Percentiles rank a stretch among this genome's conserved stretches.
Conservation (phyloP, 495 filamentous ascomycete species). For the Cairneyella variabilis region DNA sequence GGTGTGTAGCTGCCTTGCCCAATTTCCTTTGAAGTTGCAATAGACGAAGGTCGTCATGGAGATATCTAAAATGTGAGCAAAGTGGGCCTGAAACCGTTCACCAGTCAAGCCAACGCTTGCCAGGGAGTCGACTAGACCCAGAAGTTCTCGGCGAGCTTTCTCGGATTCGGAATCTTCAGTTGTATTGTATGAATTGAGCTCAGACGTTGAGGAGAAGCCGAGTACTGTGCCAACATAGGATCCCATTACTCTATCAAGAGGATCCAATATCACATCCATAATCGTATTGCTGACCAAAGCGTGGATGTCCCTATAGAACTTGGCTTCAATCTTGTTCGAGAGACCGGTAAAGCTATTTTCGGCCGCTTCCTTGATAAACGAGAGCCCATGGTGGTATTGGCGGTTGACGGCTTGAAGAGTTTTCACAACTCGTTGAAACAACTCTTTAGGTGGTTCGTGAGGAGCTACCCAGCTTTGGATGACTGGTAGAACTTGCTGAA, state of each 20-base stretch:
- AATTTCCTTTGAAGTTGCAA: slow-evolving; percentile 36
- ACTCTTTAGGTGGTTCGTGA: not conserved
- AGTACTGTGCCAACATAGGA: slow-evolving; percentile 52
- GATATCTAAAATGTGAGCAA: slow-evolving; percentile 69
- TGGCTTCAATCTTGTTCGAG: slow-evolving; percentile 37
- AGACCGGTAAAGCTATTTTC: slow-evolving; percentile 19
- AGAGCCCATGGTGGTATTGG: slow-evolving; percentile 46
- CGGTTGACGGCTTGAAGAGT: slow-evolving; percentile 46
- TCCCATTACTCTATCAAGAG: slow-evolving; percentile 50
- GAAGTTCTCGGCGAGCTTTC: slow-evolving; percentile 47
- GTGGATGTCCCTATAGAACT: slow-evolving; percentile 58
- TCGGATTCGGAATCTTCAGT: slow-evolving; percentile 32
- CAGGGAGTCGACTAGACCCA: slow-evolving; percentile 56
- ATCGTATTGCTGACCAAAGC: slow-evolving; percentile 63
- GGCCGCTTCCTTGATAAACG: slow-evolving; percentile 38
- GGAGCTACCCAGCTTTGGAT: slow-evolving; percentile 38
- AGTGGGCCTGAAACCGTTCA: slow-evolving; percentile 68
- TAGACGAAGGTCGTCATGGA: slow-evolving; percentile 65
- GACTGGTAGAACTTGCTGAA: slow-evolving; percentile 46
- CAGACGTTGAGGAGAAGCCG: slow-evolving; percentile 36
- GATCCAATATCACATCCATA: slow-evolving; percentile 46
- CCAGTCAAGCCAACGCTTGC: slow-evolving; percentile 71
- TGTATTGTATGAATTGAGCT: slow-evolving; percentile 15
- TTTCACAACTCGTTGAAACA: slow-evolving; percentile 40
- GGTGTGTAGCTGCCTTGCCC: slow-evolving; percentile 39